These are phyloP conservation scores for Gautieria morchelliformis DNA, from an alignment of 768 basidiomycete species.

Conservation along the genomic window DNA sequence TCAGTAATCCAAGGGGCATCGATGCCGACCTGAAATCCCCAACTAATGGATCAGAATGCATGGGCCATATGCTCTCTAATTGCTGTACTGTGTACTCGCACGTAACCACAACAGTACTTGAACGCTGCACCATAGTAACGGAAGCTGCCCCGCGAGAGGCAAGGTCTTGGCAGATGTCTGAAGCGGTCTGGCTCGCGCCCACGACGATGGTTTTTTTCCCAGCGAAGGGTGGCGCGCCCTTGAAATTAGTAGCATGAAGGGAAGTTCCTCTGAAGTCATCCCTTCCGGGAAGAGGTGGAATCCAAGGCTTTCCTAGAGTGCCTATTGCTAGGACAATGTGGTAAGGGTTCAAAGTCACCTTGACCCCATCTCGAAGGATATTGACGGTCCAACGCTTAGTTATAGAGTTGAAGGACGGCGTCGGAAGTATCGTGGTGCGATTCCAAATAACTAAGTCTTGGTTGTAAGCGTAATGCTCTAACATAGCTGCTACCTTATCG, in stretches of 20 bases:
- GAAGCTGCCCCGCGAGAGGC: background rate
- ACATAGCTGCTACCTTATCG: too few species aligned
- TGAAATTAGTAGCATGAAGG: conserved; percentile 25
- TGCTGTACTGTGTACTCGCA: background rate
- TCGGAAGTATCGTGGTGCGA: conserved; percentile 21
- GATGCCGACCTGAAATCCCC: background rate
- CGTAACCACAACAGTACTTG: background rate
- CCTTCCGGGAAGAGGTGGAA: conserved; percentile 20
- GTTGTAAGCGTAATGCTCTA: too few species aligned
- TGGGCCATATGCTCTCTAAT: background rate
- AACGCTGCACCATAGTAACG: too few species aligned
- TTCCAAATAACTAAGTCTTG: conserved; percentile 38
- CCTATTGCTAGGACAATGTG: conserved; percentile 34
- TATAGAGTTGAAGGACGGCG: conserved; percentile 25
- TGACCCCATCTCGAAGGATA: conserved; percentile 22
- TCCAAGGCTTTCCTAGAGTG: conserved; percentile 23
- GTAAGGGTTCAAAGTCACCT: conserved; percentile 24
- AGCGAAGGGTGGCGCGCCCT: conserved; percentile 14
- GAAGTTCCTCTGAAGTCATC: conserved; percentile 23
- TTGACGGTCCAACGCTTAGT: conserved; percentile 26
- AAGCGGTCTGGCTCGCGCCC: conserved; percentile 2
- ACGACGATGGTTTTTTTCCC: conserved; percentile 5
- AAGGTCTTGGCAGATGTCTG: conserved; percentile 4
- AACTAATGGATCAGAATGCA: background rate
- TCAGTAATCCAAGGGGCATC: background rate